phyloP scores from a whole-genome alignment of 495 filamentous ascomycete genomes.

The Penicillium angulare region DNA sequence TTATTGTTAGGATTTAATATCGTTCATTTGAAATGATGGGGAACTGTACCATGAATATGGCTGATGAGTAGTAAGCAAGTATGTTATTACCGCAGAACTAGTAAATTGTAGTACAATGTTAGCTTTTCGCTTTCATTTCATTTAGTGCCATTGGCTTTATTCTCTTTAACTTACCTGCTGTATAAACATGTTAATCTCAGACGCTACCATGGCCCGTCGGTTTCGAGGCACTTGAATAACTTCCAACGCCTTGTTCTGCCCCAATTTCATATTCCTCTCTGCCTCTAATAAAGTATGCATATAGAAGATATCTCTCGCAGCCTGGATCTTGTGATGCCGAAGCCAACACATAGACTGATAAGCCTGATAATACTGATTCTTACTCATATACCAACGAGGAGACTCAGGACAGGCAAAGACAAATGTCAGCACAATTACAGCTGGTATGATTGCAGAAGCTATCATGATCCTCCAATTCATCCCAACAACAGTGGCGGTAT shows the following conservation, averaged over 20 bases:
- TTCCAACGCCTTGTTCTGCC: constrained; percentile 63
- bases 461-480: constrained; percentile 86
- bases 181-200: constrained; percentile 81
- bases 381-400: constrained; percentile 76
- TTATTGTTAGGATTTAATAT: too few species aligned
- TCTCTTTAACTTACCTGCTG: constrained; percentile 65
- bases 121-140: background rate
- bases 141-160: too few species aligned
- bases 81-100: constrained; percentile 61
- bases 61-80: constrained; percentile 55
- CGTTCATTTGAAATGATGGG: too few species aligned
- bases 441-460: constrained; percentile 72
- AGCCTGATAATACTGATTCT: constrained; percentile 62
- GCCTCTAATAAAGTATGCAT: constrained; percentile 70
- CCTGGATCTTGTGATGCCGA: constrained; percentile 69
- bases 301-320: constrained; percentile 79
- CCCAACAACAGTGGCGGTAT: constrained; percentile 54
- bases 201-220: constrained; percentile 72
- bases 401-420: constrained; percentile 76
- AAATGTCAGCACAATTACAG: constrained; percentile 65
- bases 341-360: constrained; percentile 65
- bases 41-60: constrained; percentile 47
- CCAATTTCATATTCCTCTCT: constrained; percentile 59
- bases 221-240: constrained; percentile 74
- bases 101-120: background rate